Base-by-base conservation (phyloP, 2,329 filamentous ascomycete species). In the Penicillium brevicompactum region DNA sequence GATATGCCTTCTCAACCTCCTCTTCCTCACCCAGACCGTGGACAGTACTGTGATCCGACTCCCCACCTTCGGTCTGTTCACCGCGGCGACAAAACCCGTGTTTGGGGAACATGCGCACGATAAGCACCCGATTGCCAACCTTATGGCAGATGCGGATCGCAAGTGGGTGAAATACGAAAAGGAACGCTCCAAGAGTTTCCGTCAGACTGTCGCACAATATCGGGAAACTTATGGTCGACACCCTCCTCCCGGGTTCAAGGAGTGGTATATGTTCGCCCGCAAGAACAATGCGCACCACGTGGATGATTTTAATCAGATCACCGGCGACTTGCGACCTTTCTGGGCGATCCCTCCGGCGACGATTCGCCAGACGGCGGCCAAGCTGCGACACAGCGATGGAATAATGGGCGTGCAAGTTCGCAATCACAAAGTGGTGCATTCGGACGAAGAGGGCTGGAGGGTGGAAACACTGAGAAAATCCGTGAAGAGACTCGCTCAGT, bases 401-500 rank as follows among this genome's bases (percentile, higher is more conserved):
- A 66, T 69, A 8, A 59, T 70, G 1, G 69, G 69, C 24, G 61
- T 75, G 14, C 69, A 72, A 45, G 64, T 74, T 41, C 69, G 72
- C 9, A 57, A 72, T 31, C 62, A 70, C 46, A 67, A 70, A 43
- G 57, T 73, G 18, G 69, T 75, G 11, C 13, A 54, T 16, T 71
- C 70, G 57, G 69, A 73, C 9, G 71, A 67, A n/a, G 70, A 71
- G 52, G 59, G 51, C 4, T 80, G 77, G 78, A 69, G 78, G 37
- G 69, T 74, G 4, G 70, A 78, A 21, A 76, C 73, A 0, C 70
- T 78, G 48, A 67, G 67, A 22, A 66, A 70, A 3, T 72, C 85
- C 11, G 78, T 87, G 21, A 61, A 67, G 2, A 80, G 82, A 53
- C 82, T 86, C 34, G 79, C 82, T 24, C 67, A 77, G 13, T 73